Conservation (phyloP, 108 stramenopile species). For the Cyclotella kingstonii region DNA sequence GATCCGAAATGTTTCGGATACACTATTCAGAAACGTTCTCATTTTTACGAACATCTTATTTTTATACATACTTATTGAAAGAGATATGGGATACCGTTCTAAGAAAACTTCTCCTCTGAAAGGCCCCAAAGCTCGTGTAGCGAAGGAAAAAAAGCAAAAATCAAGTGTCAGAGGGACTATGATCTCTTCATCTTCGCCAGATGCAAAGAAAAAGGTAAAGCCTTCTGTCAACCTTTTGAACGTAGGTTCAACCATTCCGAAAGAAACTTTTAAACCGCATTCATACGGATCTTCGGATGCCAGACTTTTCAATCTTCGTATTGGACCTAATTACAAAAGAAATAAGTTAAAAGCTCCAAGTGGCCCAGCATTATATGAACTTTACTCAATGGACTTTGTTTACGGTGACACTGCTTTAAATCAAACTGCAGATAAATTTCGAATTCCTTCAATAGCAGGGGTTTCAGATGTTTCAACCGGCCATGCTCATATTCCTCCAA, state of each 20-base stretch:
- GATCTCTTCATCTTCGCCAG: neutral
- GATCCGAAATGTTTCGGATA: slow-evolving; percentile 42
- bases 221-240: slow-evolving; percentile 18
- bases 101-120: slow-evolving; percentile 2
- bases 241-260: slow-evolving; percentile 35
- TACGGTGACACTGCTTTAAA: slow-evolving; percentile 31
- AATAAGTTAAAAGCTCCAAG: slow-evolving; percentile 50
- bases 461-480: slow-evolving; percentile 51
- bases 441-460: slow-evolving; percentile 40
- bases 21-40: slow-evolving; percentile 21
- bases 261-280: slow-evolving; percentile 24
- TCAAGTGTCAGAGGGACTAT: neutral
- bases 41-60: slow-evolving; percentile 39
- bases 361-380: slow-evolving; percentile 43
- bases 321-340: slow-evolving; percentile 51
- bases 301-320: slow-evolving; percentile 30
- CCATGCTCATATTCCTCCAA: slow-evolving; percentile 48
- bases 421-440: slow-evolving; percentile 33
- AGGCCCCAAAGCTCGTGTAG: slow-evolving; percentile 28
- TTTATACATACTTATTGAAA: slow-evolving; percentile 22
- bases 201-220: neutral
- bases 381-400: slow-evolving; percentile 44
- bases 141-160: slow-evolving; percentile 19
- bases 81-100: neutral
- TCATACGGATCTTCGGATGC: slow-evolving; percentile 30